Evolutionary conservation across 2,329 filamentous ascomycete genomes (phyloP), one percentile per base, ranked within the genome.

Genomic region (Orbilia blumenaviensis): DNA sequence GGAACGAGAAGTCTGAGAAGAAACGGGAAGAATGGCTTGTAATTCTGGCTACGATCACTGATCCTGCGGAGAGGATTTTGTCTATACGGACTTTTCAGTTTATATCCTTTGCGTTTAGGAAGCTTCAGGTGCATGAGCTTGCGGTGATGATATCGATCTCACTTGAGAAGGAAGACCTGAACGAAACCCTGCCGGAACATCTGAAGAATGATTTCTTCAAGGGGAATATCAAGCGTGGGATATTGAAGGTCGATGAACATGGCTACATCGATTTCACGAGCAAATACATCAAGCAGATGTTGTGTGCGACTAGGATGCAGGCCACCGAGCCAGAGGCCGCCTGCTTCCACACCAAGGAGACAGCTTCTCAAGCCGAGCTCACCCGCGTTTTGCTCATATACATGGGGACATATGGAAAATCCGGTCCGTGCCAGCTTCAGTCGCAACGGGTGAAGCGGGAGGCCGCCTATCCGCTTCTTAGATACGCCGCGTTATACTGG

Each of bases 401-500:
- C 16, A 42, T 76, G 36, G 50, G 16, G 1, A 25, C 16, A 3
- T 56, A 56, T 18, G 52, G 52, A 3, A 21, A 56, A n/a, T 56
- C 23, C 9, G 64, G 72, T n/a, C 72, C 72, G 1, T 76, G 64
- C 8, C 12, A 38, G 10, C 29, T 18, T 21, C 0, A 27, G 18
- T n/a, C n/a, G 6, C 38, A 69, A 27, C 61, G 58, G 58, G 12
- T 42, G 32, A 18, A 64, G 25, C 38, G 58, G 21, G 23, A 23
- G 4, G 21, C 32, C 6, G 60, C 63, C 0, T 69, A 66, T 12
- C 72, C 72, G 6, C 29, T 76, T 10, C 29, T 76, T 1, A 27
- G 34, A 34, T 76, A 76, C 14, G 72, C 64, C 0, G 58, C 72
- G 8, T 27, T 29, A n/a, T n/a, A 29, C n/a, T 76, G 72, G 64